Percentiles rank a stretch among this genome's conserved stretches.
phyloP scores from a whole-genome alignment of 2,329 filamentous ascomycete species.

The Diaporthe sp. region DNA sequence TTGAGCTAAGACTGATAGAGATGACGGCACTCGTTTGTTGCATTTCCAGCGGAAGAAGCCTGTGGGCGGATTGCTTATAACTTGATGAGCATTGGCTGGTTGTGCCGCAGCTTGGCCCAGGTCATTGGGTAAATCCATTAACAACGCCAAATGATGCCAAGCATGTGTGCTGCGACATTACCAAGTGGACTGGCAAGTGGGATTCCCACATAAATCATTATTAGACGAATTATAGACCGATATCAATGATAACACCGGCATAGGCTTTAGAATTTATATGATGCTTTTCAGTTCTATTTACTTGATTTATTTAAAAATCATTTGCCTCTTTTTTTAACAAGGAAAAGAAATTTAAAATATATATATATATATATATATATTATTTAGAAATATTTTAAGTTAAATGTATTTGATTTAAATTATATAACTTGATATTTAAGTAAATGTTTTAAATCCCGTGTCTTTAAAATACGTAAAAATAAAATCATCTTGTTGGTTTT shows the following conservation, averaged over 20 bases:
- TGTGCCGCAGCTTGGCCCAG: not conserved
- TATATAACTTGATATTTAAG: not conserved
- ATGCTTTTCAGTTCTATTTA: too few relatives aligned
- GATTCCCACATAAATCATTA: not conserved
- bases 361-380: too few relatives aligned
- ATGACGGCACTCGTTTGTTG: slow-evolving; percentile 24
- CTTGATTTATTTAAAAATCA: too few relatives aligned
- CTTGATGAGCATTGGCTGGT: not conserved
- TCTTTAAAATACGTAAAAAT: too few relatives aligned
- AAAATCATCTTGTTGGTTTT: not conserved
- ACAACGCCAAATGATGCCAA: slow-evolving; percentile 19
- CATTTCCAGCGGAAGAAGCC: not conserved
- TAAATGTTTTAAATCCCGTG: not conserved
- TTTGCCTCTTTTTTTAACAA: too few relatives aligned
- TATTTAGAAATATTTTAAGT: not conserved
- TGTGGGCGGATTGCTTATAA: slow-evolving; percentile 15
- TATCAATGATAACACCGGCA: too few relatives aligned
- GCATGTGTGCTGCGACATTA: not conserved
- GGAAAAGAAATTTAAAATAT: too few relatives aligned
- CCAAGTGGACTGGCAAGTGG: not conserved
- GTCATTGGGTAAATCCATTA: slow-evolving; percentile 22
- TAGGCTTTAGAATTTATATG: not conserved
- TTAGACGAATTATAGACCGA: not conserved
- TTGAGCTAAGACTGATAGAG: slow-evolving; percentile 16
- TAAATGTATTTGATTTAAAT: not conserved